These are phyloP conservation scores for Dioscorea dumetorum DNA, from an alignment of 106 monocot genomes.

Conservation along the genomic window DNA sequence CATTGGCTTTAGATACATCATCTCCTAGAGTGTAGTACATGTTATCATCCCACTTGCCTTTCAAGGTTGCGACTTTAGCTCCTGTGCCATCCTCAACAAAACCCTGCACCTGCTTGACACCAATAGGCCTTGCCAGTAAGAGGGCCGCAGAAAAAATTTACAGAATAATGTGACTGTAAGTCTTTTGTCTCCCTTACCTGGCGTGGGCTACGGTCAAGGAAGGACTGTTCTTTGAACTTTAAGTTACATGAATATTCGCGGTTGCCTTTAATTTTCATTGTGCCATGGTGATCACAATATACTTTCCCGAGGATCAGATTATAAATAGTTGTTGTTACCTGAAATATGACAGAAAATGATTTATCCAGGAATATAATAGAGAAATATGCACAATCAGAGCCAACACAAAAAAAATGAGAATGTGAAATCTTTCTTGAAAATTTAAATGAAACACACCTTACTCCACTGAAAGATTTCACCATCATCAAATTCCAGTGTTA, in stretches of 20 bases:
- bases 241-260: slow-evolving; percentile 66
- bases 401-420: no score
- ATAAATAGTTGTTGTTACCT: slow-evolving; percentile 87
- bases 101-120: slow-evolving; percentile 36
- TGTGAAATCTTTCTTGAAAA: background rate
- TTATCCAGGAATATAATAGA: no score
- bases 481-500: slow-evolving; percentile 76
- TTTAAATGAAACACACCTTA: slow-evolving; percentile 22
- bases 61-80: slow-evolving; percentile 49
- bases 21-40: slow-evolving; percentile 29
- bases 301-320: slow-evolving; percentile 85
- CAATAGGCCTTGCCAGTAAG: background rate
- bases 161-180: no score
- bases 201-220: slow-evolving; percentile 74
- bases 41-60: slow-evolving; percentile 74
- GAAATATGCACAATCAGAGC: no score
- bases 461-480: slow-evolving; percentile 75
- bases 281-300: slow-evolving; percentile 83
- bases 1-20: slow-evolving; percentile 14
- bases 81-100: slow-evolving; percentile 36
- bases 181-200: slow-evolving; percentile 34
- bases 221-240: slow-evolving; percentile 81
- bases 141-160: no score
- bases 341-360: background rate
- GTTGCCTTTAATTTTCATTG: slow-evolving; percentile 68